A percentile compares a stretch with the other conserved stretches of the same genome.
Evolutionary conservation across 2,329 filamentous ascomycete species (phyloP).

Genomic region (Decorospora gaudefroyi): DNA sequence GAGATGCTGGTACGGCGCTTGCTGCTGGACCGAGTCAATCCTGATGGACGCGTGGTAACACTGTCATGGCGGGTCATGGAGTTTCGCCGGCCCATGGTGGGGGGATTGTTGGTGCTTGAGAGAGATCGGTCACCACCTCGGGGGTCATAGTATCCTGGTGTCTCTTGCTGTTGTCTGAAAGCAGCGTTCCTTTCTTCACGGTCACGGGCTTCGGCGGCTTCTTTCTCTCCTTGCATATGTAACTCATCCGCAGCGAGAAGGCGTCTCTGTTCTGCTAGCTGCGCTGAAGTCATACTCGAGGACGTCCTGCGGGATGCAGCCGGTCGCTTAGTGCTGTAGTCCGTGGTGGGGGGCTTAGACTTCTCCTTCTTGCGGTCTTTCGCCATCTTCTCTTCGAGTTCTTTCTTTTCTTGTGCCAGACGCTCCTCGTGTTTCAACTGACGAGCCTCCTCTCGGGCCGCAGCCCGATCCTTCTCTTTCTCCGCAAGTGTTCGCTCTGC

Average conservation of each 20-base stretch:
- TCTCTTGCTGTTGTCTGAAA: conserved; percentile 31
- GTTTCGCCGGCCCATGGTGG: conserved; percentile 17
- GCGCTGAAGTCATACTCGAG: conserved; percentile 22
- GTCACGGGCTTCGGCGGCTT: conserved; percentile 30
- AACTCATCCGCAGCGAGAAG: conserved; percentile 28
- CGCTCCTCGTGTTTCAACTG: conserved; percentile 14
- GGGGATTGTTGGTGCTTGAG: conserved; percentile 9
- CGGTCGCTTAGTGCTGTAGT: conserved; percentile 21
- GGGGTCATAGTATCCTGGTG: conserved; percentile 30
- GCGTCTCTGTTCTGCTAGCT: conserved; percentile 22
- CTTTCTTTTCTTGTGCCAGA: conserved; percentile 10
- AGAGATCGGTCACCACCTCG: conserved; percentile 20
- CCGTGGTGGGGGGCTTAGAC: conserved; percentile 23
- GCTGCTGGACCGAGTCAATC: conserved; percentile 23
- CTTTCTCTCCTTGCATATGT: conserved; percentile 32
- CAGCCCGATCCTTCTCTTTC: conserved; percentile 25
- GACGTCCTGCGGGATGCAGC: conserved; percentile 27
- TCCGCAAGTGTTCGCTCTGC: conserved; percentile 28
- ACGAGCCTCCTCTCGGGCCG: conserved; percentile 19
- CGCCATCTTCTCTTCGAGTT: conserved; percentile 12
- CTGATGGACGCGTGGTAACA: conserved; percentile 19
- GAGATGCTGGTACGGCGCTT: conserved; percentile 30
- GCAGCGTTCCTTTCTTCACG: conserved; percentile 29
- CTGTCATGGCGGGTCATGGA: conserved; percentile 31
- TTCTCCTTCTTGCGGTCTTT: conserved; percentile 26